Evolutionary conservation across 1,284 basidiomycete species (phyloP), one percentile per base, ranked within the genome.

Genomic region (Papiliotrema fonsecae): DNA sequence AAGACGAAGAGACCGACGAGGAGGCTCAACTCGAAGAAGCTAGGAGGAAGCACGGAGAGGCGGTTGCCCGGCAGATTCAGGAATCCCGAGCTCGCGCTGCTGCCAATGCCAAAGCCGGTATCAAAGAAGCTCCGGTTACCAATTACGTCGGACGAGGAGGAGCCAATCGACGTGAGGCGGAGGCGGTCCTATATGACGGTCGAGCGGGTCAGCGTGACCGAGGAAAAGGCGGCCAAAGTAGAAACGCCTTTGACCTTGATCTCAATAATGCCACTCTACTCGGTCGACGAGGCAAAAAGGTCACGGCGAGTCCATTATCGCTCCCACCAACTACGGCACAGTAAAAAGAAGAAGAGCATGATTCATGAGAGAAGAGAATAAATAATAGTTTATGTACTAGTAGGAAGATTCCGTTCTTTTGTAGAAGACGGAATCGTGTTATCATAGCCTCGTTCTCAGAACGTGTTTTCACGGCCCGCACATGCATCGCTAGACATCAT

Each of bases 251-350:
- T 60, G 87, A 93, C 64, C 78, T 96, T 45, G 86, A 90, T 65
- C 76, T 96, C 46, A 81, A 86, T 59, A 83, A 80, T 49, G 88
- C 92, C 32, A 94, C 91, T 5, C 70, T 96, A 1, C 77, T 96
- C 2, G 88, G 87, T 2, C 54, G 76, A 51, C 56, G 76, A 43
- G 73, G 74, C 37, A 70, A 72, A 58, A 65, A 67, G 44, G 18
- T 50, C n/a, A 59, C 44, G 2, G 54, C 64, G 1, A 59, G 56
- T 42, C 64, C 64, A 7, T 42, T 67, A 22, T 57, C 51, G 6
- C 50, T 58, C 36, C 39, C 39, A 11, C 50, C 51, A n/a, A 27
- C 45, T 13, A 50, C 24, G 26, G 56, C 56, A 31, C 18, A 41
- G 9, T 31, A 31, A 16, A 16, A 9, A 31, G 16, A 9, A 31